These are phyloP conservation scores for Leucocoprinus sp. DNA, from an alignment of 768 basidiomycete species.

Conservation along the genomic window DNA sequence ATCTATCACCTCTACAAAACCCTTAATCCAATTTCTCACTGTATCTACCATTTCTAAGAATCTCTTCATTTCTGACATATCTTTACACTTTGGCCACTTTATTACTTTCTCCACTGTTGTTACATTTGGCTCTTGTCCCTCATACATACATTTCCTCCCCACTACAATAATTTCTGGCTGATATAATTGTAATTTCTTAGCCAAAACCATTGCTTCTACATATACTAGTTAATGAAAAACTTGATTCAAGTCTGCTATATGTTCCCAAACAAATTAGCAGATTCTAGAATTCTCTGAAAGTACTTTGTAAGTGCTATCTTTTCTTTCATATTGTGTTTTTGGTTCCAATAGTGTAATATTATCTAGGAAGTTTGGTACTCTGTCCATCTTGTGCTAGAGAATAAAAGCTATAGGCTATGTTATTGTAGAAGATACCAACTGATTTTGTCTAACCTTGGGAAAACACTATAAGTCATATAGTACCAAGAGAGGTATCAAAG, in stretches of 20 bases:
- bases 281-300: constrained; percentile 22
- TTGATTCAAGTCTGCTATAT: constrained; percentile 22
- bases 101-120: constrained; percentile 13
- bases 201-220: constrained; percentile 25
- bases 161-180: constrained; percentile 15
- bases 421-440: constrained; percentile 23
- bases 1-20: constrained; percentile 15
- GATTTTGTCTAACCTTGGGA: constrained; percentile 35
- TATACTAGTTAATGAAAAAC: constrained; percentile 24
- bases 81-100: constrained; percentile 19
- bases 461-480: constrained; percentile 22
- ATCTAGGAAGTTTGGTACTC: constrained; percentile 21
- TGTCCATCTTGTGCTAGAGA: constrained; percentile 21
- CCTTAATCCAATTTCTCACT: constrained; percentile 20
- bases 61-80: too few species aligned
- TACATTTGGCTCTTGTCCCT: constrained; percentile 21
- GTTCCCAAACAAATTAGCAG: constrained; percentile 32
- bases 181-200: constrained; percentile 23
- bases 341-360: constrained; percentile 26
- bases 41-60: too few species aligned
- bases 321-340: constrained; percentile 19
- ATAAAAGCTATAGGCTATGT: constrained; percentile 26
- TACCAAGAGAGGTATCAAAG: constrained; percentile 30
- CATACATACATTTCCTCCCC: constrained; percentile 19
- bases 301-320: constrained; percentile 15